These are phyloP conservation scores for Neostapfia colusana DNA, from an alignment of 176 grass and related monocot genomes.

Conservation along the genomic window DNA sequence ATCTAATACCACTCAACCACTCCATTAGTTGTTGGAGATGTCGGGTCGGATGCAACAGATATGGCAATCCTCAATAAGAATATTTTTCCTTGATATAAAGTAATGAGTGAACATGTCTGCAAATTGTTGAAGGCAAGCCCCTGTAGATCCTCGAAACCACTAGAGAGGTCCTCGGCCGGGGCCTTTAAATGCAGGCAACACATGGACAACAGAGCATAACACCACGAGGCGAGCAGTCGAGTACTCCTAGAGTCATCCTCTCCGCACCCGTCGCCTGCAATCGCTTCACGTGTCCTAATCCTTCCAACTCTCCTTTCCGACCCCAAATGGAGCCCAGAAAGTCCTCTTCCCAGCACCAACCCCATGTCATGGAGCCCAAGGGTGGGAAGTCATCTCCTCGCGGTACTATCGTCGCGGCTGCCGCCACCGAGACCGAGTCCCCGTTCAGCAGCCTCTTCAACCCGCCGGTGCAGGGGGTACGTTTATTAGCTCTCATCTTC, in stretches of 20 bases:
- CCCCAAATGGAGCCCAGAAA: conserved; percentile 49
- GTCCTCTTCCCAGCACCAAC: conserved; percentile 19
- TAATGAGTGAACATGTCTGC: conserved; percentile 13
- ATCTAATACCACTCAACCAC: neutral
- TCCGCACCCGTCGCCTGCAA: conserved; percentile 32
- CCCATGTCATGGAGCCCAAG: conserved; percentile 29
- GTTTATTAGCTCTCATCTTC: conserved; percentile 20
- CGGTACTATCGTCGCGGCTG: neutral
- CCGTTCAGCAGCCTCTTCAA: conserved; percentile 48
- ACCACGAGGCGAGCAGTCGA: conserved; percentile 46
- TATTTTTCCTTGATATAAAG: neutral
- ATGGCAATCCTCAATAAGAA: conserved; percentile 25
- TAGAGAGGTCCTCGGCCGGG: neutral
- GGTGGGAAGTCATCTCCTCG: conserved; percentile 42
- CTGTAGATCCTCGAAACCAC: neutral
- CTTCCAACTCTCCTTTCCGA: too few species aligned
- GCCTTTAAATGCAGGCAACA: conserved; percentile 58
- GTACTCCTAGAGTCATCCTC: conserved; percentile 39
- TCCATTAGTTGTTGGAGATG: neutral
- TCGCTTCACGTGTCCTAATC: too few species aligned
- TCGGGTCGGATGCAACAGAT: neutral
- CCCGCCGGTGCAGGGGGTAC: conserved; percentile 42
- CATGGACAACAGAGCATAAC: conserved; percentile 39
- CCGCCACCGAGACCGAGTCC: conserved; percentile 23
- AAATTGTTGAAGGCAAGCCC: neutral